Evolutionary conservation across 768 basidiomycete species (phyloP).

Genomic region (Gymnopilus dilepis): DNA sequence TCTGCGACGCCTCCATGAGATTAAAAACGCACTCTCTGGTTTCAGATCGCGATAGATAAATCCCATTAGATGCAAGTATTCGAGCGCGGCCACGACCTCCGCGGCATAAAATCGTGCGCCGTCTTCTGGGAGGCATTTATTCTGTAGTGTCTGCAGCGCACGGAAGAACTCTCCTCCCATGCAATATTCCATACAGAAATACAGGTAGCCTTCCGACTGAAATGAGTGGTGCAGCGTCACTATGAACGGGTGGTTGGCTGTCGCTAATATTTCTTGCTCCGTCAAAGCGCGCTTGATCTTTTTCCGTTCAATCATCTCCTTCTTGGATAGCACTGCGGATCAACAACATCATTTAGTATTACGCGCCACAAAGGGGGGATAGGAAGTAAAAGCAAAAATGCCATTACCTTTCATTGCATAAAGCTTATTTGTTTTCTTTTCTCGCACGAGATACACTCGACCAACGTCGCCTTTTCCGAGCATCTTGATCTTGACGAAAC

Average conservation of each 20-base stretch:
- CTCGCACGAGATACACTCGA: constrained; percentile 95
- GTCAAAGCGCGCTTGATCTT: constrained; percentile 99
- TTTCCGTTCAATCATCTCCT: constrained; percentile 99
- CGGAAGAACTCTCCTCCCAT: constrained; percentile 99
- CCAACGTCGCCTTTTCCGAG: constrained; percentile 99
- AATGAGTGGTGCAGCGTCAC: constrained; percentile 99
- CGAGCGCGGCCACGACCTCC: constrained; percentile 95
- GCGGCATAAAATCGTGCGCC: constrained; percentile 97
- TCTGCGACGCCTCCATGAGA: constrained; percentile 9
- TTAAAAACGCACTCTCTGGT: constrained; percentile 86
- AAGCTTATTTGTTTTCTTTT: constrained; percentile 96
- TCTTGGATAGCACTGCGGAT: constrained; percentile 89
- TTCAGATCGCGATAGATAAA: constrained; percentile 99
- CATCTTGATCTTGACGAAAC: constrained; percentile 96
- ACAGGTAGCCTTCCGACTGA: constrained; percentile 97
- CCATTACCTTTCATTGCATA: constrained; percentile 98
- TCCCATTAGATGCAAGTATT: constrained; percentile 98
- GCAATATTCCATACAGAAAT: constrained; percentile 99
- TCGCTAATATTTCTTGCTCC: constrained; percentile 98
- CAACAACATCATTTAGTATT: constrained; percentile 42
- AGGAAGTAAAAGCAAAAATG: constrained; percentile 29
- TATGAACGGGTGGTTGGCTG: constrained; percentile 99
- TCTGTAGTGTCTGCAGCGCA: constrained; percentile 92
- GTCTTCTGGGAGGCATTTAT: constrained; percentile 96
- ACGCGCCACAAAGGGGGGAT: constrained; percentile 36